Evolutionary conservation across 2,329 filamentous ascomycete species (phyloP).

Genomic region (Xylaria sp.): DNA sequence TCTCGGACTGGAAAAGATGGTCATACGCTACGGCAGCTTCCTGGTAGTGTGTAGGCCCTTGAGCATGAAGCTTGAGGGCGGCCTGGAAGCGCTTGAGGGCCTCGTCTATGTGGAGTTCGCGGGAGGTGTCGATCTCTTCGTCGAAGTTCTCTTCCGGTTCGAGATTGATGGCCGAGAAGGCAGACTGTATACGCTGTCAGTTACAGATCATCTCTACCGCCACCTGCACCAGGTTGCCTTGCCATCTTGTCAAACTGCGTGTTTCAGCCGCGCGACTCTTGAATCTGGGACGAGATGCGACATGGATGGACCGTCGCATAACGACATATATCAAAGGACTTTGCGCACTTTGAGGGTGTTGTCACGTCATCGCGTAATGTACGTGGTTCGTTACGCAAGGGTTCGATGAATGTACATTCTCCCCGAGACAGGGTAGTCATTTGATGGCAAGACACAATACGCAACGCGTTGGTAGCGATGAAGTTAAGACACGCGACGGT

Average conservation of each 20-base stretch:
- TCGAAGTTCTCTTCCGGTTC: constrained; percentile 91
- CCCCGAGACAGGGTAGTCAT: no score
- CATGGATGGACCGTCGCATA: constrained; percentile 32
- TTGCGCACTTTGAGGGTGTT: not conserved
- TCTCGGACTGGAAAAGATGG: constrained; percentile 87
- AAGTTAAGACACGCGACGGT: constrained; percentile 8
- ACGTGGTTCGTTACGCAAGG: not conserved
- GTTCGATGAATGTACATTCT: not conserved
- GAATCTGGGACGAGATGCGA: not conserved
- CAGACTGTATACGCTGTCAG: constrained; percentile 57
- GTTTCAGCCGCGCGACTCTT: constrained; percentile 18
- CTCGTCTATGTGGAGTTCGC: constrained; percentile 93
- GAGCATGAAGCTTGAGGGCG: constrained; percentile 89
- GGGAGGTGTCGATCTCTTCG: constrained; percentile 93
- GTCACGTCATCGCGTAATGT: not conserved
- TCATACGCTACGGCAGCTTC: constrained; percentile 85
- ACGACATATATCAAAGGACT: not conserved
- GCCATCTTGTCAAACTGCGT: constrained; percentile 31
- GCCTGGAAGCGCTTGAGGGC: constrained; percentile 93
- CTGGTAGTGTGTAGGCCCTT: constrained; percentile 79
- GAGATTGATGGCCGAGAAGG: constrained; percentile 90
- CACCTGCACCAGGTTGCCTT: constrained; percentile 10
- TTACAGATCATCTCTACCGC: not conserved
- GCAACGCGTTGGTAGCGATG: constrained; percentile 4
- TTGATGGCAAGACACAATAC: not conserved